Conservation (phyloP, 306 rosid species). For the Fragaria iinumae region DNA sequence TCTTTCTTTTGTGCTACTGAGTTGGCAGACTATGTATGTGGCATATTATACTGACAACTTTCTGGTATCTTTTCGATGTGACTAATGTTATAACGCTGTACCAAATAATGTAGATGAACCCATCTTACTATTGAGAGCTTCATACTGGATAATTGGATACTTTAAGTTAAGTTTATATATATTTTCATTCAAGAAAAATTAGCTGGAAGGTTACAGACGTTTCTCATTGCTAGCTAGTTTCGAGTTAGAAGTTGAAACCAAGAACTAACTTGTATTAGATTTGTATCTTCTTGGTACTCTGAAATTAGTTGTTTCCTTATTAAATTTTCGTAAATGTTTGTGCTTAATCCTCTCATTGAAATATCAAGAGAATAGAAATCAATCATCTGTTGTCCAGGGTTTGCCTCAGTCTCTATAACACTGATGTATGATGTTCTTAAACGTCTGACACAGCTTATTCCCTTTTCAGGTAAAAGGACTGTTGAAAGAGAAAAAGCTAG, state of each 20-base stretch:
- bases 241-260: background rate
- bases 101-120: background rate
- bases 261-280: background rate
- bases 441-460: slow-evolving; percentile 22
- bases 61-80: background rate
- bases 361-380: background rate
- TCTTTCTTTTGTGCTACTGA: background rate
- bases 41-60: background rate
- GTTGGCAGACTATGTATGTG: background rate
- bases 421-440: background rate
- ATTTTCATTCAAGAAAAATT: background rate
- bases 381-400: background rate
- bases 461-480: slow-evolving; percentile 84
- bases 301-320: background rate
- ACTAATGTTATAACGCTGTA: background rate
- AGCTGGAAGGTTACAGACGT: background rate
- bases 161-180: background rate
- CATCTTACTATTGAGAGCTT: background rate
- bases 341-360: background rate
- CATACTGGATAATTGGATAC: background rate
- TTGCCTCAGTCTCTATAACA: background rate
- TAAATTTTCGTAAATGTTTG: background rate
- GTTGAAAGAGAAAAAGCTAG: slow-evolving; percentile 81
- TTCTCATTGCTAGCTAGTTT: background rate
- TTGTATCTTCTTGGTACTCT: background rate